Evolutionary conservation across 192 early-diverging fungal genomes (phyloP), one percentile per base, ranked within the genome.

Genomic region (Coemansia sp.): DNA sequence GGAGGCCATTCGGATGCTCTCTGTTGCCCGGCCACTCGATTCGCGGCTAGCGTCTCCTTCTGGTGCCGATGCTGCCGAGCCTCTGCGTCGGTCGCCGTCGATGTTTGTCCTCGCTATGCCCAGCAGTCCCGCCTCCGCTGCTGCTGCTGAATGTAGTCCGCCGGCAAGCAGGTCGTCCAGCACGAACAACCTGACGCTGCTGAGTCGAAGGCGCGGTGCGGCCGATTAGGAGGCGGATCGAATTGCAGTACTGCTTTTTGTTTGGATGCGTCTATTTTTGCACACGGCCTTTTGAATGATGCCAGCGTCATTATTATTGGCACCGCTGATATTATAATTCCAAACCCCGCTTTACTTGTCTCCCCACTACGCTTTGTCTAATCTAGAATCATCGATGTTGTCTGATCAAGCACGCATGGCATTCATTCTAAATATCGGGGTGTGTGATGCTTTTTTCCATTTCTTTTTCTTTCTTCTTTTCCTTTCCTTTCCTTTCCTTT

Each of bases 101-200:
- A 46, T 70, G 50, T 67, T 63, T 63, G 68, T 75, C 8, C 54
- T 75, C 13, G 73, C 69, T 38, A 48, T 75, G 58, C 46, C 69
- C 10, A 42, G 57, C 5, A 40, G 72, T 6, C 65, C 71, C 13
- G 41, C 63, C 2, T 53, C 63, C 11, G 10, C 65, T n/a, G 54
- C 59, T 64, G 51, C 20, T 20, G 20, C 20, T 20, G 20, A 61
- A n/a, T n/a, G 69, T 14, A 51, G 9, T 12, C 19, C 14, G 65
- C 46, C 74, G 0, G 68, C 71, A 1, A 76, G 74, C 60, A 45
- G 74, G 4, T 67, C 74, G 11, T 76, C 74, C 2, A 76, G 74
- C 11, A 65, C 68, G 19, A 67, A 67, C 41, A 76, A 66, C 19
- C 57, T 76, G 9, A 5, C 54, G 17, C 39, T 65, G n/a, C 45